phyloP scores from a whole-genome alignment of 371 early-diverging fungal species.

The Mortierella sp. region DNA sequence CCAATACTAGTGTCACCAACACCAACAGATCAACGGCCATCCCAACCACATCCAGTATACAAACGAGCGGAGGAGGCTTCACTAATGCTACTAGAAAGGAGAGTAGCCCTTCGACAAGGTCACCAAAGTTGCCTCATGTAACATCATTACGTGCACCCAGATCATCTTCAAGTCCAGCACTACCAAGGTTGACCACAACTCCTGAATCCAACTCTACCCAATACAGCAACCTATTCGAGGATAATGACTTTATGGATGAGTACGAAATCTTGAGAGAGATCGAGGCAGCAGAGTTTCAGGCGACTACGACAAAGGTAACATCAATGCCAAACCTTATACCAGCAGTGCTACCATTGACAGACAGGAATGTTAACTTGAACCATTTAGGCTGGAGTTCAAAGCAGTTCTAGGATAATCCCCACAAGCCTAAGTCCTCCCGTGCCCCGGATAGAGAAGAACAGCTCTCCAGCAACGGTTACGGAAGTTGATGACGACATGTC shows the following conservation, averaged over 20 bases:
- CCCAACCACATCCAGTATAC: background rate
- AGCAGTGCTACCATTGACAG: background rate
- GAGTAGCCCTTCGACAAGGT: too few relatives aligned
- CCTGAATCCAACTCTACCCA: background rate
- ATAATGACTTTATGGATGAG: constrained; percentile 27
- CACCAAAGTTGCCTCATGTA: too few relatives aligned
- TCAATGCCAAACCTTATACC: too few relatives aligned
- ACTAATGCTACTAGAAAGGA: background rate
- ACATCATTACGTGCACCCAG: too few relatives aligned
- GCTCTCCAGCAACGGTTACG: background rate
- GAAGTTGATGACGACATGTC: constrained; percentile 23
- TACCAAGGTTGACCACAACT: background rate
- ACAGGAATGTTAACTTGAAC: too few relatives aligned
- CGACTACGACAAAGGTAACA: constrained; percentile 7
- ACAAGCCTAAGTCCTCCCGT: background rate
- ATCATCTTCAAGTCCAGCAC: background rate
- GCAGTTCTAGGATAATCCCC: background rate
- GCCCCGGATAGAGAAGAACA: background rate
- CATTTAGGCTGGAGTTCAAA: background rate
- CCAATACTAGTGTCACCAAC: background rate
- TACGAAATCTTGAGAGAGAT: constrained; percentile 14
- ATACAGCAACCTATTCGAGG: background rate
- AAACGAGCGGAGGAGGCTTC: background rate
- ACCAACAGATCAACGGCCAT: too few relatives aligned
- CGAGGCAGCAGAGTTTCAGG: constrained; percentile 14